phyloP scores from a whole-genome alignment of 192 early-diverging fungal species.

The Phycomyces nitens region DNA sequence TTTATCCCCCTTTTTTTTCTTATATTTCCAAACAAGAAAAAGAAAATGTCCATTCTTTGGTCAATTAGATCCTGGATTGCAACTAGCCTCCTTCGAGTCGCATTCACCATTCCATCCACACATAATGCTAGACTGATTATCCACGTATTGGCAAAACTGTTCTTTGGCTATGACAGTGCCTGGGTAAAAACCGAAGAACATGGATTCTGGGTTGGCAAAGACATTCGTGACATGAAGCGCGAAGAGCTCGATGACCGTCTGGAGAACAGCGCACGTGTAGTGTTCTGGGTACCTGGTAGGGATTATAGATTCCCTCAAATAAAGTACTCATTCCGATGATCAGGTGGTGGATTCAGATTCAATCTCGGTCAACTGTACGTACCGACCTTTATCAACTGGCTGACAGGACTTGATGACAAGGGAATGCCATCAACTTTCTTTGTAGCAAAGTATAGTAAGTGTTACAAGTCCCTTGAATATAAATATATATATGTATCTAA shows the following conservation, averaged over 20 bases:
- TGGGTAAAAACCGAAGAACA: constrained; percentile 7
- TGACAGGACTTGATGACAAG: constrained; percentile 18
- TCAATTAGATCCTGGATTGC: constrained; percentile 8
- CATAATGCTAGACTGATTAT: neutral
- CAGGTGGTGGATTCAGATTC: constrained; percentile 22
- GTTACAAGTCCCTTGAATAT: neutral
- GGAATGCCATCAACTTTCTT: constrained; percentile 7
- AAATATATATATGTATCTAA: neutral
- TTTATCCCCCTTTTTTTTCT: neutral
- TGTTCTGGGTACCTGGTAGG: constrained; percentile 23
- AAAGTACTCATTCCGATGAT: neutral
- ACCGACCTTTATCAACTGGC: constrained; percentile 19
- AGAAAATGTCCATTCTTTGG: constrained; percentile 9
- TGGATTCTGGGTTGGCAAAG: constrained; percentile 15
- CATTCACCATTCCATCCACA: constrained; percentile 1
- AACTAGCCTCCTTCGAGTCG: neutral
- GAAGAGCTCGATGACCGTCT: constrained; percentile 13
- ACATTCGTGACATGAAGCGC: constrained; percentile 11
- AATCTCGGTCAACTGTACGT: constrained; percentile 19
- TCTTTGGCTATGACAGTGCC: constrained; percentile 2
- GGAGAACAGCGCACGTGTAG: neutral
- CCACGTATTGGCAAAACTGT: neutral
- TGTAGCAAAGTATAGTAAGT: constrained; percentile 19
- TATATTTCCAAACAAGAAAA: no score
- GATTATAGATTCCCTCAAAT: no score